Evolutionary conservation across 1,284 basidiomycete genomes (phyloP), one percentile per base, ranked within the genome.

Genomic region (Naganishia sp.): DNA sequence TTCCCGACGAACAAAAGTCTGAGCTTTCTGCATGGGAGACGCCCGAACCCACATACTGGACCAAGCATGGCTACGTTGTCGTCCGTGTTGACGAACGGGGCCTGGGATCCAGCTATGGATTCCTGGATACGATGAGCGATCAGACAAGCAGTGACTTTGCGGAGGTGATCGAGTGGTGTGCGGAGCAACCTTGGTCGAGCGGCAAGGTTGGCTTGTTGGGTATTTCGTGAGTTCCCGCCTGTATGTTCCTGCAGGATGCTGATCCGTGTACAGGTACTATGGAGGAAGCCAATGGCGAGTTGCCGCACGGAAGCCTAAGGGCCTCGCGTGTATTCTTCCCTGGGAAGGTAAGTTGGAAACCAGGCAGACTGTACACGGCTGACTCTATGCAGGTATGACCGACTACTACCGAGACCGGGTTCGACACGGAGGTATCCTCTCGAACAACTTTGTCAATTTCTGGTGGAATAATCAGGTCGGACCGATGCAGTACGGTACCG

Each of bases 231-330:
- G 64, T 65, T 16, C 6, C 4, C 6, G 5, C 11, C 9, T 18
- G 13, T 11, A 9, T 9, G 5, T 7, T 4, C 10, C 11, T 3
- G 21, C 9, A 49, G 7, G 9, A 31, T 43, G 64, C 46, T 50
- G 46, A 48, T 49, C 45, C 18, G 3, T 21, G 25, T 6, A 36
- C 55, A 66, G 65, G 15, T 78, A 78, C 72, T 77, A 74, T 44
- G 75, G 72, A 25, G 75, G 73, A 1, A 71, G 68, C 42, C 77
- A 78, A 57, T 78, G 77, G 77, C 68, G 75, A 9, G 77, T 78
- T 3, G 77, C 77, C 4, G 76, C 77, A 21, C 71, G 74, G 13
- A 67, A 68, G 54, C 77, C 77, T 21, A 78, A 77, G 69, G 77
- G 77, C 2, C 63, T 78, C 28, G 56, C 73, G 1, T 77, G 76